Base-by-base conservation (phyloP, 2,329 filamentous ascomycete species). In the Cyphellophora attinorum region DNA sequence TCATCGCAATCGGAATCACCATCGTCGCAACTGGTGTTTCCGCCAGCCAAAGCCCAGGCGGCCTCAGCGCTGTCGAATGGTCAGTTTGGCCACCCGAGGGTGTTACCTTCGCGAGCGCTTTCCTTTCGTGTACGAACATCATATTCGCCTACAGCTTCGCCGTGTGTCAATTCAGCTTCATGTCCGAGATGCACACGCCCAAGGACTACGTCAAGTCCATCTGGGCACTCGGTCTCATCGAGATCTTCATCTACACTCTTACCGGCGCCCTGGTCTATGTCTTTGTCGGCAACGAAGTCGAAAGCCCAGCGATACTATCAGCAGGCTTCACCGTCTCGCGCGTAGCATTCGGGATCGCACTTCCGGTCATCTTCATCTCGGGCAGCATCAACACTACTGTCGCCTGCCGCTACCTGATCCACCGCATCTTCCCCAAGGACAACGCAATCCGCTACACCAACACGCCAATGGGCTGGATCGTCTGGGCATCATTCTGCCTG, bases 101-200 rank as follows among this genome's bases (percentile, higher is more conserved):
- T 2, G 54, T 70, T 1, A 58, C 58, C 19, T 63, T 81, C 25
- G 61, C 64, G 29, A 62, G 71, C 29, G 74, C 63, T 13, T 79
- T 81, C 50, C 64, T 74, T 11, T 68, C 74, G 12, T 67, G 81
- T 29, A 68, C 64, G 50, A 83, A 83, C 59, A 84, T 85, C 34
- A 67, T 82, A 40, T 75, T 85, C 40, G 79, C 81, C 37, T 85
- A 79, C 60, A 66, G n/a, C n/a, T n/a, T n/a, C n/a, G n/a, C n/a
- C n/a, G n/a, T n/a, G n/a, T n/a, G n/a, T n/a, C n/a, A 25, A n/a
- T 25, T 25, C 21, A 67, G 65, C 41, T 70, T 83, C 51, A 74
- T 79, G 48, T 66, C 68, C 27, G 79, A 83, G 54, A 64, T 84
- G 52, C 67, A 70, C 49, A 61, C 74, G 30, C 76, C 78, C 1